Conservation (phyloP, 106 monocot genomes). For the Hemerocallis citrina region DNA sequence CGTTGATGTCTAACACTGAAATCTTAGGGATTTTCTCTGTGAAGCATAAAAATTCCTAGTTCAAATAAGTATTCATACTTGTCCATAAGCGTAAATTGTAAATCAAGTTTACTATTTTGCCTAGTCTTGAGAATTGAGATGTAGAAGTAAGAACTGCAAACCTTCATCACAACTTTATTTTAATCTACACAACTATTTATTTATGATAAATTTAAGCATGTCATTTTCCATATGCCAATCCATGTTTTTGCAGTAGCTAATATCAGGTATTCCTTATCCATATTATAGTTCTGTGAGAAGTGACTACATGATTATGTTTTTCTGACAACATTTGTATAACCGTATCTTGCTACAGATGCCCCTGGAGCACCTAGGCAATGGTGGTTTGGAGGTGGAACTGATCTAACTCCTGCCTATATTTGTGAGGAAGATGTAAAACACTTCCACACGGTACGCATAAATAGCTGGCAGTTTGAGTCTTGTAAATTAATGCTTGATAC, state of each 20-base stretch:
- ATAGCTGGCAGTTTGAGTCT: no score
- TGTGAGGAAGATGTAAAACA: constrained; percentile 99
- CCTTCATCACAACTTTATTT: not conserved
- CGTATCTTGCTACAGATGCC: constrained; percentile 50
- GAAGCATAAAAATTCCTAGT: no score
- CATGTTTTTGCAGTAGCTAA: not conserved
- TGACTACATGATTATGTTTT: not conserved
- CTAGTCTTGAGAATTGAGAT: no score
- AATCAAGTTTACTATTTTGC: no score
- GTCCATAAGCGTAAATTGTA: not conserved
- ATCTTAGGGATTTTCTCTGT: no score
- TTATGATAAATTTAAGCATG: not conserved
- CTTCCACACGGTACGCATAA: constrained; percentile 70
- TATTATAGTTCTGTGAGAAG: not conserved
- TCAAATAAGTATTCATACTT: no score
- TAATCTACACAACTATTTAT: not conserved
- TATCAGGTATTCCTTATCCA: not conserved
- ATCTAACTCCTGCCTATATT: constrained; percentile 95
- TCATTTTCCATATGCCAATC: not conserved
- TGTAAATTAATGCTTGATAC: not conserved
- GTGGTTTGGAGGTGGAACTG: constrained; percentile 99
- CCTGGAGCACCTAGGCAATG: constrained; percentile 98
- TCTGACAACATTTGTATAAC: not conserved
- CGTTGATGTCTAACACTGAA: no score
- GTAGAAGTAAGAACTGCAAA: no score